Evolutionary conservation across 2,329 filamentous ascomycete genomes (phyloP).

Genomic region (Talaromyces albobiverticillius): DNA sequence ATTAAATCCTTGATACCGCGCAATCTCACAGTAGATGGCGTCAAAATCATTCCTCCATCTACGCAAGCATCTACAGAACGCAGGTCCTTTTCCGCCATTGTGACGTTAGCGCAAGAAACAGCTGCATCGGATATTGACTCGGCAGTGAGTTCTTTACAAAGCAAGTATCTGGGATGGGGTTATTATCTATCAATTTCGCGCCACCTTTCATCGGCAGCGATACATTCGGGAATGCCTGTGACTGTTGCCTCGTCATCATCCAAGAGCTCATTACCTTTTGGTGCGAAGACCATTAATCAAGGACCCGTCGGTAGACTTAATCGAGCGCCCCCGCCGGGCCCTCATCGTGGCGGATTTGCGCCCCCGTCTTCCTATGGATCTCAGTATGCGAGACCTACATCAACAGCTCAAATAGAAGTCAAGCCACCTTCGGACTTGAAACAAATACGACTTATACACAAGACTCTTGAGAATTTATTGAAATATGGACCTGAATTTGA

Average conservation of each 20-base stretch:
- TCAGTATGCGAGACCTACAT: conserved; percentile 45
- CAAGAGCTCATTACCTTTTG: conserved; percentile 65
- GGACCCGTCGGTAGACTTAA: conserved; percentile 45
- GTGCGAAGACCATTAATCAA: conserved; percentile 64
- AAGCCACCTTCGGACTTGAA: conserved; percentile 73
- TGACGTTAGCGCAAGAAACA: conserved; percentile 76
- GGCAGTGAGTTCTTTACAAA: conserved; percentile 73
- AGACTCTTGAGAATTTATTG: conserved; percentile 75
- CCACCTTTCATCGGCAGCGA: conserved; percentile 73
- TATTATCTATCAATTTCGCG: conserved; percentile 77
- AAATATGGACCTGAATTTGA: conserved; percentile 84
- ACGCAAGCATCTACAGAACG: conserved; percentile 54
- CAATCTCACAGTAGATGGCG: conserved; percentile 65
- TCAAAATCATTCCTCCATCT: conserved; percentile 65
- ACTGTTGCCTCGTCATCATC: conserved; percentile 46
- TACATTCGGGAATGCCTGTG: conserved; percentile 54
- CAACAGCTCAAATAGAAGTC: conserved; percentile 66
- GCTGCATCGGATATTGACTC: conserved; percentile 79
- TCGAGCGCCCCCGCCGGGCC: conserved; percentile 48
- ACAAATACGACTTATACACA: conserved; percentile 80
- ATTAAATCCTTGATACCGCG: conserved; percentile 50
- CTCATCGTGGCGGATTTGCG: conserved; percentile 65
- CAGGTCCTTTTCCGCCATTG: conserved; percentile 73
- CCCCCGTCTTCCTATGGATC: conserved; percentile 69
- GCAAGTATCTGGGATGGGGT: conserved; percentile 80